Conservation (phyloP, 2,329 filamentous ascomycete species). For the Bipolaris oryzae region DNA sequence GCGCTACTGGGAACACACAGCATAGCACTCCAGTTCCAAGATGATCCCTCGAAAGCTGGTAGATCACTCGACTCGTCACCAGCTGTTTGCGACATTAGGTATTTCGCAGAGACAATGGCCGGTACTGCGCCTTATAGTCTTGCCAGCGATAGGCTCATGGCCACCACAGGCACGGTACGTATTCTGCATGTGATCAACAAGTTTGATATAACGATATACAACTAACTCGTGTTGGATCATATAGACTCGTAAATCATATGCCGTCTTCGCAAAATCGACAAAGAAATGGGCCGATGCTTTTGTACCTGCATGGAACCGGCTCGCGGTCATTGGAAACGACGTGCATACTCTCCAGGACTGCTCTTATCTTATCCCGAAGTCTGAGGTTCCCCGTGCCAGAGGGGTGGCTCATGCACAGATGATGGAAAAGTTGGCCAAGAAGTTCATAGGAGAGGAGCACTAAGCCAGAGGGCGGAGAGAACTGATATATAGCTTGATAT, state of each 20-base stretch:
- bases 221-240: too few relatives aligned
- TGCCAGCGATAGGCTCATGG: constrained; percentile 28
- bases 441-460: too few relatives aligned
- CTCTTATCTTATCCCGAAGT: constrained; percentile 20
- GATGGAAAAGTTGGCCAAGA: too few relatives aligned
- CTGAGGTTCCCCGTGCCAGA: too few relatives aligned
- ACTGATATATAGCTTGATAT: not conserved
- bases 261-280: constrained; percentile 22
- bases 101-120: constrained; percentile 37
- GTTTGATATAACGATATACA: too few relatives aligned
- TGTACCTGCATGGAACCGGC: constrained; percentile 28
- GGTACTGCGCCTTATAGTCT: constrained; percentile 35
- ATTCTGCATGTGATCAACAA: not conserved
- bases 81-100: constrained; percentile 34
- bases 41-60: constrained; percentile 31
- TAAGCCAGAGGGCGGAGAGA: too few relatives aligned
- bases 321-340: constrained; percentile 31
- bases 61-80: constrained; percentile 39
- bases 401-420: too few relatives aligned
- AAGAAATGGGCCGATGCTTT: constrained; percentile 29
- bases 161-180: constrained; percentile 27
- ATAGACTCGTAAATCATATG: constrained; percentile 28
- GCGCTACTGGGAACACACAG: constrained; percentile 27
- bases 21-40: constrained; percentile 33
- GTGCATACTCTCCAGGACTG: constrained; percentile 28